These are phyloP conservation scores for Ceratobasidium sp. DNA, from an alignment of 1,284 basidiomycete species.

Conservation along the genomic window DNA sequence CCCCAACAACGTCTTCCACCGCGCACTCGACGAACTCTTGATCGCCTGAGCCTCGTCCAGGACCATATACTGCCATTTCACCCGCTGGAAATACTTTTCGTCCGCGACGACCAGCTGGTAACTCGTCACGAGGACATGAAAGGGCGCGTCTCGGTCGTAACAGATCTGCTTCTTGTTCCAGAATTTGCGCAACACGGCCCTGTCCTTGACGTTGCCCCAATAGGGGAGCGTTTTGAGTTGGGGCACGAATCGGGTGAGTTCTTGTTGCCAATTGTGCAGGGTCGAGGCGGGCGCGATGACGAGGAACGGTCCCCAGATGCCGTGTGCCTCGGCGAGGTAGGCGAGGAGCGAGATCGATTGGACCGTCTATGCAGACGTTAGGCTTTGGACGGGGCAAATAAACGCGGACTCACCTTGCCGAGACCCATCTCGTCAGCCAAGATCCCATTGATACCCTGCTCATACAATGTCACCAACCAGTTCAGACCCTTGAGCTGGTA, in stretches of 20 bases:
- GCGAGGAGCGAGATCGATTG: slow-evolving; percentile 98
- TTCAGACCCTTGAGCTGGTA: slow-evolving; percentile 99
- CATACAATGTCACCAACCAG: slow-evolving; percentile 97
- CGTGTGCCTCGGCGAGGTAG: slow-evolving; percentile 96
- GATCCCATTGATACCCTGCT: slow-evolving; percentile 99
- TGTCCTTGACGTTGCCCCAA: slow-evolving; percentile 98
- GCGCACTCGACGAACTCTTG: slow-evolving; percentile 96
- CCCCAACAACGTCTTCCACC: slow-evolving; percentile 97
- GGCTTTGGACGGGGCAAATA: not conserved
- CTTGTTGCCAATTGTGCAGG: slow-evolving; percentile 99
- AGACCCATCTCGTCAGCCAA: slow-evolving; percentile 99
- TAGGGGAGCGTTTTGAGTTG: slow-evolving; percentile 95
- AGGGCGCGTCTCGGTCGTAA: slow-evolving; percentile 94
- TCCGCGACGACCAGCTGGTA: slow-evolving; percentile 87
- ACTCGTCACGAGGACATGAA: slow-evolving; percentile 96
- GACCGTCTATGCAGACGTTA: slow-evolving; percentile 70
- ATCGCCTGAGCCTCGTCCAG: slow-evolving; percentile 99
- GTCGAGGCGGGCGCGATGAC: slow-evolving; percentile 98
- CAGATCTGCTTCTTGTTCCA: slow-evolving; percentile 99
- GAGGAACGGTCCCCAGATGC: slow-evolving; percentile 99
- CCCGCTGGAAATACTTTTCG: slow-evolving; percentile 96
- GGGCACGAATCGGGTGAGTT: slow-evolving; percentile 95
- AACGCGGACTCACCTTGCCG: slow-evolving; percentile 72
- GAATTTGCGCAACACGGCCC: slow-evolving; percentile 93
- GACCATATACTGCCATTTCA: slow-evolving; percentile 99